Conservation (phyloP, 164 flowering plant species). For the Dillenia turbinata region DNA sequence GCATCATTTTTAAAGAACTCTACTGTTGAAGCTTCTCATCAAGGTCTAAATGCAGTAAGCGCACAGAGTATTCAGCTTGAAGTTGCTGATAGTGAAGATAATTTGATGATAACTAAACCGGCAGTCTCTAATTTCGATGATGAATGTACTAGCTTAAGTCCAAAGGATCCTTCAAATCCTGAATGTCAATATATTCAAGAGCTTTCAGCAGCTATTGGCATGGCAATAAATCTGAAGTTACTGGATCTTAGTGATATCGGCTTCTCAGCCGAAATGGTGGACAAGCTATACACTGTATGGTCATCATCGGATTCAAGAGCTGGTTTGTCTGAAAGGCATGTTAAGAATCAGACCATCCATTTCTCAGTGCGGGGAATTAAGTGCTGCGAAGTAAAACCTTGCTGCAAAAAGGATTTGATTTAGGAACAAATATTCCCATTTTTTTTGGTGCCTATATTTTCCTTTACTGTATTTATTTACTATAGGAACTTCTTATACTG, state of each 20-base stretch:
- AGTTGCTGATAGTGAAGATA: slow-evolving; percentile 91
- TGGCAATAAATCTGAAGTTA: slow-evolving; percentile 42
- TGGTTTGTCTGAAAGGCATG: slow-evolving; percentile 37
- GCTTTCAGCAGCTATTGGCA: slow-evolving; percentile 55
- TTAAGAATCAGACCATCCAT: slow-evolving; percentile 43
- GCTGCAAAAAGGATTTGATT: slow-evolving; percentile 60
- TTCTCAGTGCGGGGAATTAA: slow-evolving; percentile 38
- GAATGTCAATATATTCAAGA: slow-evolving; percentile 36
- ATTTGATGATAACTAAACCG: slow-evolving; percentile 17
- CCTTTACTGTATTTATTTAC: too few relatives aligned
- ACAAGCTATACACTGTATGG: slow-evolving; percentile 61
- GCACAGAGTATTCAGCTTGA: slow-evolving; percentile 42
- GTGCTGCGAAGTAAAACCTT: slow-evolving; percentile 59
- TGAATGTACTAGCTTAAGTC: slow-evolving; percentile 35
- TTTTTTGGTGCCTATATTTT: too few relatives aligned
- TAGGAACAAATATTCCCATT: background rate
- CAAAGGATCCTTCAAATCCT: slow-evolving; percentile 15
- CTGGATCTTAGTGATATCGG: slow-evolving; percentile 77
- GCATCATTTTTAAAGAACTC: slow-evolving; percentile 10
- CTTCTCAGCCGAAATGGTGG: slow-evolving; percentile 41
- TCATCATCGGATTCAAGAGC: slow-evolving; percentile 31
- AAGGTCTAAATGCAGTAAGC: slow-evolving; percentile 18
- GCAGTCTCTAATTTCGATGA: slow-evolving; percentile 35
- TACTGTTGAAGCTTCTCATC: slow-evolving; percentile 17
- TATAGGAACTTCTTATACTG: too few relatives aligned